phyloP scores from a whole-genome alignment of 345 rosid species.

The Raphanus raphanistrum region DNA sequence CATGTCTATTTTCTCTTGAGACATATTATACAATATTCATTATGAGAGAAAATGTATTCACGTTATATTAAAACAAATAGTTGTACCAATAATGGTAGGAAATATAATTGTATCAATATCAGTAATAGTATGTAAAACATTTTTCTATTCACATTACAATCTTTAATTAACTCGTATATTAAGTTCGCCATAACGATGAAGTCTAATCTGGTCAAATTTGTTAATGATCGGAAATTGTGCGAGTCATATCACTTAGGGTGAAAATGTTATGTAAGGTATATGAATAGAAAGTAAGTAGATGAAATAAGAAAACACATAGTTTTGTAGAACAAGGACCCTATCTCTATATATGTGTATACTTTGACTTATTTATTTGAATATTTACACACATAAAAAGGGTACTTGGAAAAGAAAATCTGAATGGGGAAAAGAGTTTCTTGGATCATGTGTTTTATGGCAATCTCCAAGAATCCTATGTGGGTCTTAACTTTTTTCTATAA shows the following conservation, averaged over 20 bases:
- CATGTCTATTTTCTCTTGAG: not conserved
- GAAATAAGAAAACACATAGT: constrained; percentile 30
- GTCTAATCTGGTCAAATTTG: not conserved
- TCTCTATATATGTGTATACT: constrained; percentile 16
- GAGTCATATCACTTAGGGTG: not conserved
- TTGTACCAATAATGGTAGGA: not conserved
- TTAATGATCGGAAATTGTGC: constrained; percentile 2
- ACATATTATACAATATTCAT: not conserved
- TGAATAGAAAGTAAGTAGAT: not conserved
- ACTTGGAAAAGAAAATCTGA: constrained; percentile 35
- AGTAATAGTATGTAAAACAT: not conserved
- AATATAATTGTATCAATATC: not conserved
- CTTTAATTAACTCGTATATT: not conserved
- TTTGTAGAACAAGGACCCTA: constrained; percentile 14
- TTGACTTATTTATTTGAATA: constrained; percentile 23
- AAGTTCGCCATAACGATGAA: not conserved
- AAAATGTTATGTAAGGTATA: constrained; percentile 15
- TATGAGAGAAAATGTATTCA: not conserved
- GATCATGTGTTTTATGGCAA: constrained; percentile 34
- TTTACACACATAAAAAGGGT: not conserved
- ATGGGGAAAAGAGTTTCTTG: constrained; percentile 37
- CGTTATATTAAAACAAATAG: not conserved
- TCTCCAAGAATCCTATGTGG: constrained; percentile 36
- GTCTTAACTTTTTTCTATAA: not conserved
- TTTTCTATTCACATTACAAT: not conserved